phyloP scores from a whole-genome alignment of 164 flowering plant genomes.

The Taxillus chinensis region DNA sequence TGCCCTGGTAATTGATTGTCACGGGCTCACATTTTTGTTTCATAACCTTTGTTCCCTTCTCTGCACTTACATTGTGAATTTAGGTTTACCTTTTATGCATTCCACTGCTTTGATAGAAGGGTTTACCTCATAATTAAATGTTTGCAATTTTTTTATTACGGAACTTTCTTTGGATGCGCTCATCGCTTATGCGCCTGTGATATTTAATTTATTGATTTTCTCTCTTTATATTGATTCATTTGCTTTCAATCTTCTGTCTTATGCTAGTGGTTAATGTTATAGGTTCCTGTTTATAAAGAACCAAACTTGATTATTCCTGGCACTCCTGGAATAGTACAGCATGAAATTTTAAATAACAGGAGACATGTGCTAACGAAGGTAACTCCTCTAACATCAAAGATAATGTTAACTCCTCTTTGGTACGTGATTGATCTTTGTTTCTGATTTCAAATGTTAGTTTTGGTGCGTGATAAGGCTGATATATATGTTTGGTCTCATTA shows the following conservation, averaged over 20 bases:
- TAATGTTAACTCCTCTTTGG: neutral
- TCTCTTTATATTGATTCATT: neutral
- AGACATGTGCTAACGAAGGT: conserved; percentile 96
- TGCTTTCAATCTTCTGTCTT: neutral
- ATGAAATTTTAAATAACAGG: conserved; percentile 87
- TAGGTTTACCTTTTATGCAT: neutral
- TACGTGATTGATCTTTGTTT: neutral
- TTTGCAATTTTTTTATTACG: no score
- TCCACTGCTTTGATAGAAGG: no score
- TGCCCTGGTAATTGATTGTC: conserved; percentile 45
- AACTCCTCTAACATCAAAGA: neutral
- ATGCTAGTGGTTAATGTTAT: conserved; percentile 3
- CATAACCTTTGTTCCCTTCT: neutral
- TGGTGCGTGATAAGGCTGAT: neutral
- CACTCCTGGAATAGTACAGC: conserved; percentile 74
- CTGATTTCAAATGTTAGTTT: neutral
- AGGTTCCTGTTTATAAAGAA: conserved; percentile 78
- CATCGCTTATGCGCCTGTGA: no score
- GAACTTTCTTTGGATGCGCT: no score
- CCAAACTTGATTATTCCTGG: conserved; percentile 70
- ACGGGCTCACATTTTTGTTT: neutral
- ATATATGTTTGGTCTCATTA: conserved; percentile 14
- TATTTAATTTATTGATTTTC: no score
- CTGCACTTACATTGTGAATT: neutral
- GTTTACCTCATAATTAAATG: no score